Evolutionary conservation across 164 flowering plant genomes (phyloP).

Genomic region (Piper longum): DNA sequence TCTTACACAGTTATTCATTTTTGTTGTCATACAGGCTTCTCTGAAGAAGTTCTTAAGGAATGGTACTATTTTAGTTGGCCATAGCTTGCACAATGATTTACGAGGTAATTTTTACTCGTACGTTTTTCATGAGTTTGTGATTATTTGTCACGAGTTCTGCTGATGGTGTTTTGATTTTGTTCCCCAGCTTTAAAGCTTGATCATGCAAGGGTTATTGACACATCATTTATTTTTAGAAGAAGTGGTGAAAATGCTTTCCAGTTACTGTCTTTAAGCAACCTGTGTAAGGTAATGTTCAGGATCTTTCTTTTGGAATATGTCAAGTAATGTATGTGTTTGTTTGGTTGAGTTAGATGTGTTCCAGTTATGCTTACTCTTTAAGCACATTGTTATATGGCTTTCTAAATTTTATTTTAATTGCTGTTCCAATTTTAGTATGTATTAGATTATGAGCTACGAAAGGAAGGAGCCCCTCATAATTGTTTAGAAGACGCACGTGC

Average conservation of each 20-base stretch:
- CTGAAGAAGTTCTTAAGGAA: slow-evolving; percentile 45
- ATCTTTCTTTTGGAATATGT: not conserved
- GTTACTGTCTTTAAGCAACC: slow-evolving; percentile 52
- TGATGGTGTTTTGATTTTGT: slow-evolving; percentile 1
- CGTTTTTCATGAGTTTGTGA: not conserved
- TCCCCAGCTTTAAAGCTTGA: slow-evolving; percentile 61
- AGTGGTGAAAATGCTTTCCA: slow-evolving; percentile 16
- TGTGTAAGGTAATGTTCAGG: slow-evolving; percentile 48
- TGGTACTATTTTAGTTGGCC: slow-evolving; percentile 77
- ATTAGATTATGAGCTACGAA: slow-evolving; percentile 63
- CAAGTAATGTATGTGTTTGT: not conserved
- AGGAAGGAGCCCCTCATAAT: slow-evolving; percentile 55
- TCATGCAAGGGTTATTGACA: slow-evolving; percentile 79
- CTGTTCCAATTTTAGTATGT: slow-evolving; percentile 29
- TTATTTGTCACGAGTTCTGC: not conserved
- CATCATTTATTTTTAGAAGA: slow-evolving; percentile 57
- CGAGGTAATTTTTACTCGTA: slow-evolving; percentile 28
- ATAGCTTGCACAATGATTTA: slow-evolving; percentile 68
- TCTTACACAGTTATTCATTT: not conserved
- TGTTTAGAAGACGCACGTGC: slow-evolving; percentile 87
- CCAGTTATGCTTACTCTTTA: too few species aligned
- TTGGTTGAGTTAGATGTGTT: too few species aligned
- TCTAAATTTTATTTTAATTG: not conserved
- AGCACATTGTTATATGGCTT: not conserved
- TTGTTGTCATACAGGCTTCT: slow-evolving; percentile 26